Evolutionary conservation across 371 early-diverging fungal genomes (phyloP).

Genomic region (Apophysomyces trapeziformis): DNA sequence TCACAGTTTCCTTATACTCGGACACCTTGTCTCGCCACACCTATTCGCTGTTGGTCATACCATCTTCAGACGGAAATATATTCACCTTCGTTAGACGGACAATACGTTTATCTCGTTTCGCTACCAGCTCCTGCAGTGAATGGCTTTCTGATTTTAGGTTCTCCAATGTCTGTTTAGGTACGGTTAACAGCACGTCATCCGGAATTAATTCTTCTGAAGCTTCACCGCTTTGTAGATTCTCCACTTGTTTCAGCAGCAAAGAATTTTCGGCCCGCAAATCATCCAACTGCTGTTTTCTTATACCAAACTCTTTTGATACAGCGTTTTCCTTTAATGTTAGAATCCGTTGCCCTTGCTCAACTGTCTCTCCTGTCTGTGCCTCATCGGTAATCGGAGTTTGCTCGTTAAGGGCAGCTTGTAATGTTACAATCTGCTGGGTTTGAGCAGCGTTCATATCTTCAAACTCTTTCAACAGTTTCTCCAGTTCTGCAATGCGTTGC

Average conservation of each 20-base stretch:
- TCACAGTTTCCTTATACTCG: slow-evolving; percentile 72
- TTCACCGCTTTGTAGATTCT: slow-evolving; percentile 5
- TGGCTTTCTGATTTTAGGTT: slow-evolving; percentile 62
- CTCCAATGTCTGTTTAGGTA: slow-evolving; percentile 60
- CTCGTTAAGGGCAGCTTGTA: not conserved
- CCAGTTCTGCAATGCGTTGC: slow-evolving; percentile 63
- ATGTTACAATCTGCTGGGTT: not conserved
- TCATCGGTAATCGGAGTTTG: not conserved
- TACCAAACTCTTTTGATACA: slow-evolving; percentile 61
- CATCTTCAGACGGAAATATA: slow-evolving; percentile 5
- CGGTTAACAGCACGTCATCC: slow-evolving; percentile 13
- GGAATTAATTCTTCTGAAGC: slow-evolving; percentile 5
- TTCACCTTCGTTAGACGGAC: slow-evolving; percentile 67
- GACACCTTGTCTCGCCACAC: slow-evolving; percentile 64
- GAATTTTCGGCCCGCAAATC: slow-evolving; percentile 66
- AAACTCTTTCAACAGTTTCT: slow-evolving; percentile 48
- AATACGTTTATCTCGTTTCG: slow-evolving; percentile 65
- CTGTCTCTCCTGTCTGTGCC: not conserved
- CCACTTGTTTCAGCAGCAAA: slow-evolving; percentile 36
- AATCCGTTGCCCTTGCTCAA: slow-evolving; percentile 51
- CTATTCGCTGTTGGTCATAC: slow-evolving; percentile 22
- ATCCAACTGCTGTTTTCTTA: slow-evolving; percentile 67
- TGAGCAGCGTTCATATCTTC: slow-evolving; percentile 5
- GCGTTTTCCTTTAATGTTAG: slow-evolving; percentile 79
- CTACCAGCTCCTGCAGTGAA: slow-evolving; percentile 44